These are phyloP conservation scores for Laguncularia racemosa DNA, from an alignment of 345 rosid species.

Conservation along the genomic window DNA sequence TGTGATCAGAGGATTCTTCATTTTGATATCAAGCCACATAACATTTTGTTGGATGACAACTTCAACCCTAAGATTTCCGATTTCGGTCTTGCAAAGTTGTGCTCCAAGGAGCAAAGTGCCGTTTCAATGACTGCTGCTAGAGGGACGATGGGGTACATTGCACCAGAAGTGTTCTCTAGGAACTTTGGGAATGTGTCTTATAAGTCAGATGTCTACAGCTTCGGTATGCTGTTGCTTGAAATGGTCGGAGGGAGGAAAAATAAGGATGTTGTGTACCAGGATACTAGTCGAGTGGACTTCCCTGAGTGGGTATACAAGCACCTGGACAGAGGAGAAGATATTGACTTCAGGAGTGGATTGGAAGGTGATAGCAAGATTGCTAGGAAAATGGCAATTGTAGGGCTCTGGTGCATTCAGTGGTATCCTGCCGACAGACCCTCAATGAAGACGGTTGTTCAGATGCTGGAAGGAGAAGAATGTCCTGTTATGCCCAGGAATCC, in stretches of 20 bases:
- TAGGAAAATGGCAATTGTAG: conserved; percentile 15
- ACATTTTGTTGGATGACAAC: conserved; percentile 9
- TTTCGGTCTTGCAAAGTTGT: conserved; percentile 27
- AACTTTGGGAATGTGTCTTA: conserved; percentile 7
- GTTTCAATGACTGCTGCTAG: conserved; percentile 15
- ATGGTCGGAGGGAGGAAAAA: conserved; percentile 13
- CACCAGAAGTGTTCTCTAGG: conserved; percentile 12
- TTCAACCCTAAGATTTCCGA: conserved; percentile 19
- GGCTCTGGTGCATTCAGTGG: conserved; percentile 18
- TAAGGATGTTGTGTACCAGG: not conserved
- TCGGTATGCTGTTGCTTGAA: conserved; percentile 20
- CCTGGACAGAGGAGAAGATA: conserved; percentile 2
- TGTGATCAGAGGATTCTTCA: conserved; percentile 22
- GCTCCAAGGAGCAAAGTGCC: not conserved
- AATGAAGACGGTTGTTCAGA: conserved; percentile 18
- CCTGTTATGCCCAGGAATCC: conserved; percentile 9
- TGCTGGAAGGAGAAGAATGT: conserved; percentile 12
- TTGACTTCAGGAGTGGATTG: not conserved
- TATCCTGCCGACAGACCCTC: conserved; percentile 15
- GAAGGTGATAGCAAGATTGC: conserved; percentile 11
- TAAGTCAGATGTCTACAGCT: conserved; percentile 17
- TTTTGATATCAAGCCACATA: conserved; percentile 24
- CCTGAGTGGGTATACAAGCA: conserved; percentile 11
- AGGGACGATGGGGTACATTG: conserved; percentile 21
- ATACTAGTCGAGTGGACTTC: conserved; percentile 11